Conservation (phyloP, 345 rosid genomes). For the Populus deltoides region DNA sequence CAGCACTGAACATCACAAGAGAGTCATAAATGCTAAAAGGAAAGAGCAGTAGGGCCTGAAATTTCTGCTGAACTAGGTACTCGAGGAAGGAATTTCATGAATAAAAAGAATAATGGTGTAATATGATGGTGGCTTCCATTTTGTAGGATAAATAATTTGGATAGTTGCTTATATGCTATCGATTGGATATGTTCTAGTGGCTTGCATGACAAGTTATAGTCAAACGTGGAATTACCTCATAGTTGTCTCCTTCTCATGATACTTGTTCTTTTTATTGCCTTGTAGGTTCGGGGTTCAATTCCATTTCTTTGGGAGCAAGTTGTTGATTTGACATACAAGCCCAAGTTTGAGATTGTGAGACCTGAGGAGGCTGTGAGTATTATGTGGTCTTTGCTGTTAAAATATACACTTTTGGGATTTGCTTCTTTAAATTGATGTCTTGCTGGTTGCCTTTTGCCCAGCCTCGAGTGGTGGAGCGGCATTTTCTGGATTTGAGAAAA, state of each 20-base stretch:
- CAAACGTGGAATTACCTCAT: background rate
- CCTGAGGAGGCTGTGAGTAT: constrained; percentile 89
- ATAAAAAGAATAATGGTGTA: background rate
- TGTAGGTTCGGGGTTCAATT: constrained; percentile 89
- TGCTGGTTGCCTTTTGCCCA: constrained; percentile 31
- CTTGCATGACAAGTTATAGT: constrained; percentile 7
- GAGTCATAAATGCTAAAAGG: background rate
- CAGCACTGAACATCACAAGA: background rate
- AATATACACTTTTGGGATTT: background rate
- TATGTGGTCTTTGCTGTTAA: constrained; percentile 9
- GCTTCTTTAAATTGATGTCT: constrained; percentile 10
- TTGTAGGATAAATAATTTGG: background rate
- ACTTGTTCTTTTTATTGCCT: constrained; percentile 10
- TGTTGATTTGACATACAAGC: constrained; percentile 96
- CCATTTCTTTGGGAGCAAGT: constrained; percentile 94
- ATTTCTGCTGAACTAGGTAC: background rate
- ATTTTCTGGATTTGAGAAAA: constrained; percentile 89
- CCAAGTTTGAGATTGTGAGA: constrained; percentile 85
- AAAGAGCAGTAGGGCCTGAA: background rate
- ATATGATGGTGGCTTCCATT: background rate
- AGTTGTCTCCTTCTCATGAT: constrained; percentile 1
- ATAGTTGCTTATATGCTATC: background rate
- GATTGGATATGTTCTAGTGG: background rate
- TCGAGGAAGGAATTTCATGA: background rate
- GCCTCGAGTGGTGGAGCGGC: constrained; percentile 78